A percentile compares a stretch with the other conserved stretches of the same genome.
These are phyloP conservation scores for Tremella fuciformis DNA, from an alignment of 768 basidiomycete genomes.

Conservation along the genomic window DNA sequence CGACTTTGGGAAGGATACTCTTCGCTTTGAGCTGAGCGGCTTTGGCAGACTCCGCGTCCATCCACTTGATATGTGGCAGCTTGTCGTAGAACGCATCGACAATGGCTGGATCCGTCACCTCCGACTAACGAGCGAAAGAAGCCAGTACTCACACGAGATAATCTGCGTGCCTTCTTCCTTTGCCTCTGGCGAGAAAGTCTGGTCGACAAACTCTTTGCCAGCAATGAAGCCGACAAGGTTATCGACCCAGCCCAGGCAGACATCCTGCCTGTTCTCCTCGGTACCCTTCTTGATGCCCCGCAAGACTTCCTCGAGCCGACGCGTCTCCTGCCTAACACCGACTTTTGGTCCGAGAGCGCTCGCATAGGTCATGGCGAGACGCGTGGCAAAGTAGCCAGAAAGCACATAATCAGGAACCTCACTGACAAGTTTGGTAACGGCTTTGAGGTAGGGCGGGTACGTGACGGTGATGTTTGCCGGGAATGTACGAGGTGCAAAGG, in stretches of 20 bases:
- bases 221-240: slow-evolving; percentile 78
- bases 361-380: slow-evolving; percentile 67
- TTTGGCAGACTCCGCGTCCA: slow-evolving; percentile 76
- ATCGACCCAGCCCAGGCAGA: slow-evolving; percentile 73
- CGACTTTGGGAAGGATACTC: slow-evolving; percentile 83
- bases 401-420: slow-evolving; percentile 67
- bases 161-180: slow-evolving; percentile 76
- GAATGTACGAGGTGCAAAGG: slow-evolving; percentile 74
- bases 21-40: slow-evolving; percentile 85
- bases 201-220: slow-evolving; percentile 73
- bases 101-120: slow-evolving; percentile 56
- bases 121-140: neutral
- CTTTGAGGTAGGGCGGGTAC: slow-evolving; percentile 69
- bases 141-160: slow-evolving; percentile 62
- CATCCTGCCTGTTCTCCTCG: slow-evolving; percentile 75
- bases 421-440: slow-evolving; percentile 67
- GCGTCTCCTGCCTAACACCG: slow-evolving; percentile 72
- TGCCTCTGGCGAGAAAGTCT: slow-evolving; percentile 60
- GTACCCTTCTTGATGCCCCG: slow-evolving; percentile 84
- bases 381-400: slow-evolving; percentile 82
- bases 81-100: slow-evolving; percentile 78
- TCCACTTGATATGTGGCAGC: slow-evolving; percentile 75
- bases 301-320: slow-evolving; percentile 67
- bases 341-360: slow-evolving; percentile 67
- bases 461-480: slow-evolving; percentile 71